Base-by-base conservation (phyloP, 148 eudicot genomes). In the Pharnaceum exiguum region DNA sequence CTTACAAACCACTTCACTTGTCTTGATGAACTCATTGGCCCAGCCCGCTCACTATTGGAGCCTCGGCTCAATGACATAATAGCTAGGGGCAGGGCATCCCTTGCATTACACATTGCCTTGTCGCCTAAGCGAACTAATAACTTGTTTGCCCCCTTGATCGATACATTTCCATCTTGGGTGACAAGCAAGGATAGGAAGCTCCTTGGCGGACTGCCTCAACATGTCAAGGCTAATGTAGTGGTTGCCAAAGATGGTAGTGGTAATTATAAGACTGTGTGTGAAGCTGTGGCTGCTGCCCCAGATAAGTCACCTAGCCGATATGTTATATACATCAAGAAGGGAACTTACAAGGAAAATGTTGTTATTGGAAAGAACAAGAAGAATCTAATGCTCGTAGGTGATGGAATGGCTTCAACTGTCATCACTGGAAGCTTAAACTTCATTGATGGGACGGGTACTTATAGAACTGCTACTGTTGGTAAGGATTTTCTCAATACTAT, bases 1-100 rank as follows among this genome's bases (percentile, higher is more conserved):
- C 75, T 81, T 5, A 77, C 82, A 24, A 77, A 81, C 59, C 71
- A 81, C 13, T 51, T 68, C 23, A 77, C 85, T 1, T 81, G 85
- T 33, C 30, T 60, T 12, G 85, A 80, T 7, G 85, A 75, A 44
- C 60, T 74, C 10, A 28, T 29, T 0, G 62, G 67, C 7, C 15
- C 51, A 0, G 62, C 55, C 5, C 49, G 60, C 28, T 5, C 59
- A 11, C 4, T 67, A 17, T 42, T 73, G 35, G 75, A 68, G 30
- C 15, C 55, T 15, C 30, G 30, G 23, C 53, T 77, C 23, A 26
- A 71, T 33, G 63, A 68, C 42, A 19, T 77, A 67, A 62, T 81
- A 31, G 39, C 63, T 0, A 74, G 77, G 18, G 79, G 72, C 12
- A 68, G 57, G 55, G 55, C 51, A 11, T 47, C 79, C 2, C 44